phyloP scores from a whole-genome alignment of 495 filamentous ascomycete species.

The Penicillium diatomitis region DNA sequence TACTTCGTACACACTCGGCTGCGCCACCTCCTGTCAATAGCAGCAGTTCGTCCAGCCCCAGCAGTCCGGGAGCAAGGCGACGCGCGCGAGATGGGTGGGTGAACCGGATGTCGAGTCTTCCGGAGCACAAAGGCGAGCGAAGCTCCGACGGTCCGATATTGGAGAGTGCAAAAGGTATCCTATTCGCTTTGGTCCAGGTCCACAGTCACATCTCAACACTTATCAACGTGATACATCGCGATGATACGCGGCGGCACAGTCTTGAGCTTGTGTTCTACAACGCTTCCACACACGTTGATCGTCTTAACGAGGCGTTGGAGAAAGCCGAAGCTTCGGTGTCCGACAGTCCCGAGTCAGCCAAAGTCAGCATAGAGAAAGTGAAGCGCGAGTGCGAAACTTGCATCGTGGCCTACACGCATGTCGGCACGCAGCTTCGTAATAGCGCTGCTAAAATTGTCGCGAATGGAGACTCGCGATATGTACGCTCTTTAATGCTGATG shows the following conservation, averaged over 20 bases:
- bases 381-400: slow-evolving; percentile 62
- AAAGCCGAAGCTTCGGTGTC: slow-evolving; percentile 43
- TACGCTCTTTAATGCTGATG: slow-evolving; percentile 70
- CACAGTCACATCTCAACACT: slow-evolving; percentile 67
- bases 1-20: slow-evolving; percentile 48
- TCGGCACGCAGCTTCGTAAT: slow-evolving; percentile 59
- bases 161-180: slow-evolving; percentile 75
- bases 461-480: slow-evolving; percentile 67
- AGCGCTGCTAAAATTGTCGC: slow-evolving; percentile 62
- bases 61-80: slow-evolving; percentile 43
- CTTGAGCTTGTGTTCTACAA: slow-evolving; percentile 73
- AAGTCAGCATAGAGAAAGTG: slow-evolving; percentile 42
- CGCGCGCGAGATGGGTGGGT: slow-evolving; percentile 49
- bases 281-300: slow-evolving; percentile 63
- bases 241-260: slow-evolving; percentile 56
- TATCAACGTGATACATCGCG: slow-evolving; percentile 60
- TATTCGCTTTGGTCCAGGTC: slow-evolving; percentile 76
- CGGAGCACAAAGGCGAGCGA: slow-evolving; percentile 64
- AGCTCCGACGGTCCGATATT: slow-evolving; percentile 54
- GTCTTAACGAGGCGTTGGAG: slow-evolving; percentile 64
- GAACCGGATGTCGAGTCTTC: slow-evolving; percentile 72
- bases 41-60: slow-evolving; percentile 51
- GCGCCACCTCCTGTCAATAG: slow-evolving; percentile 27
- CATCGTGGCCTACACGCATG: slow-evolving; percentile 66
- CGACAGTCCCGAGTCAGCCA: slow-evolving; percentile 33